Evolutionary conservation across 2,329 filamentous ascomycete species (phyloP), one percentile per base, ranked within the genome.

Genomic region (Trichoderma asperellum): DNA sequence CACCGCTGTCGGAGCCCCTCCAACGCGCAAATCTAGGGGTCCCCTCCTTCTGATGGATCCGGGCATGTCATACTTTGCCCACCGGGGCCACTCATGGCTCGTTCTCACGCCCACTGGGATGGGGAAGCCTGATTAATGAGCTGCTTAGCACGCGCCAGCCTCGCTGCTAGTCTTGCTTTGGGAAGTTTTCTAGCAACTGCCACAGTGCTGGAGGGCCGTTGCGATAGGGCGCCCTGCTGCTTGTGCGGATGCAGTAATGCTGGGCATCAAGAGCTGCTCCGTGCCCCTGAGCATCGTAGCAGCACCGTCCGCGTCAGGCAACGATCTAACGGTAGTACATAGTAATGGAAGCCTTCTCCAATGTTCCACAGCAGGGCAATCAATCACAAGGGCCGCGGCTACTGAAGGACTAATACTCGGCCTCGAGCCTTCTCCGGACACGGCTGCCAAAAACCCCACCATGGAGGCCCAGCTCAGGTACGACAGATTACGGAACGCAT

Each of bases 1-100:
- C 47, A 53, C 61, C 61, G 61, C 61, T 64, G 32, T 64, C 61
- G 61, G 61, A 64, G 61, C 47, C 18, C 24, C 40, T 43, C 12
- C 11, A 56, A 24, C n/a, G 7, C 52, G 18, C 55, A 60, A 47
- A 63, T 63, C 60, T 57, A 63, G 60, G 40, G 60, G 47, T 53
- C 60, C 47, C 32, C 37, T 47, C 59, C 59, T 18, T 37, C 21
- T 64, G 32, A 55, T 55, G 61, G 61, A 64, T 53, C 61, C 61
- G 32, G 47, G 18, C 16, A 61, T 64, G 61, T 64, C 29, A 62
- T 27, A 24, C 47, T 53, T 37, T 32, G n/a, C 29, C n/a, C 40
- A n/a, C 29, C 53, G 18, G 14, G n/a, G 29, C 55, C 55, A 57
- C 55, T 57, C 24, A 47, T 10, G 27, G 60, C 60, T 34, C 47